Evolutionary conservation across 2,329 filamentous ascomycete species (phyloP).

Genomic region (Chrysosporium keratinophilum): DNA sequence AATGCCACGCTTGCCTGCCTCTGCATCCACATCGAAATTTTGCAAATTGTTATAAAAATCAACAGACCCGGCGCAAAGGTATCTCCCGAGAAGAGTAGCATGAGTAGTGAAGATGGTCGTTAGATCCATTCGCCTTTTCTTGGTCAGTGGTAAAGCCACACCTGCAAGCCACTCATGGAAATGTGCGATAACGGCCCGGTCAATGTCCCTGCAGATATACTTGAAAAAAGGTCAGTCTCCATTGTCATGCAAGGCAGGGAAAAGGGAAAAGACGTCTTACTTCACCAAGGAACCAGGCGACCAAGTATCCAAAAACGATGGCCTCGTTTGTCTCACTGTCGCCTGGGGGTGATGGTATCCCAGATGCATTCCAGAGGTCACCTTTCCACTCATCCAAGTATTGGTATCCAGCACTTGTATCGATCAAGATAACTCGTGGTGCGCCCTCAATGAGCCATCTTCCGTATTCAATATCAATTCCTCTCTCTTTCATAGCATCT

Average conservation of each 20-base stretch:
- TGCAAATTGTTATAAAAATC: slow-evolving; percentile 99
- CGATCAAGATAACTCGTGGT: slow-evolving; percentile 83
- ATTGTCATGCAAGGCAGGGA: background rate
- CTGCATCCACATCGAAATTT: slow-evolving; percentile 89
- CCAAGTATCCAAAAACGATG: slow-evolving; percentile 92
- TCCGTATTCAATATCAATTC: slow-evolving; percentile 79
- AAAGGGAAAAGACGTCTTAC: slow-evolving; percentile 42
- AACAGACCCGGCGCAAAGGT: slow-evolving; percentile 92
- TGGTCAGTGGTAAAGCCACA: slow-evolving; percentile 81
- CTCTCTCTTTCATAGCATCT: slow-evolving; percentile 82
- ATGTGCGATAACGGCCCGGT: slow-evolving; percentile 86
- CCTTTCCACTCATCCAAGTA: slow-evolving; percentile 95
- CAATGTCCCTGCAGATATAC: slow-evolving; percentile 91
- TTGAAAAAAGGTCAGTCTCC: slow-evolving; percentile 31
- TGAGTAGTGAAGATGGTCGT: slow-evolving; percentile 99
- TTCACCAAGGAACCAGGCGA: slow-evolving; percentile 97
- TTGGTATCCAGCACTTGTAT: slow-evolving; percentile 84
- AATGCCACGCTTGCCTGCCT: slow-evolving; percentile 95
- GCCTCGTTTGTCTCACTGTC: slow-evolving; percentile 96
- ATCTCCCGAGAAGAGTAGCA: slow-evolving; percentile 86
- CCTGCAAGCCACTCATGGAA: slow-evolving; percentile 98
- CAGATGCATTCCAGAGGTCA: slow-evolving; percentile 84
- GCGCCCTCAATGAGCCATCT: slow-evolving; percentile 97
- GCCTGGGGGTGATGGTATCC: slow-evolving; percentile 82
- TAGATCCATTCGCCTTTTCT: slow-evolving; percentile 88